Conservation (phyloP, 164 flowering plant species). For the Pachysandra terminalis region DNA sequence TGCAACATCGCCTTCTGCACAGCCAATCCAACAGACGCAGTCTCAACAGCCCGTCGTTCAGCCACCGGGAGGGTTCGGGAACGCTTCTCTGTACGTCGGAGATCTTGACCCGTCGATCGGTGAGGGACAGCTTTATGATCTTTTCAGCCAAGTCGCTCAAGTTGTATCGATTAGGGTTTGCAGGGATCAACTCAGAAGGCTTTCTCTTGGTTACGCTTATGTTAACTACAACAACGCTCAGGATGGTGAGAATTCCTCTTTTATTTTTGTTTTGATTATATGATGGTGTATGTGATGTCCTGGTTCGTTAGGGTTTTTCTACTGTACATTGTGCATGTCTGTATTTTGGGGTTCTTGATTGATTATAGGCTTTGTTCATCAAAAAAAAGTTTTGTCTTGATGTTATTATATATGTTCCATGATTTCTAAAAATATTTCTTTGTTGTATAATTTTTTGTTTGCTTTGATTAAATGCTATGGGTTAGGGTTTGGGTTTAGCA, state of each 20-base stretch:
- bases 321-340: not conserved
- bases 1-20: not conserved
- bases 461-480: too few species aligned
- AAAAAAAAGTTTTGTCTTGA: too few species aligned
- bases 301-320: not conserved
- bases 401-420: too few species aligned
- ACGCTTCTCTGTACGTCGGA: conserved; percentile 56
- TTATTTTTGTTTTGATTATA: not conserved
- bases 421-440: too few species aligned
- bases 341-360: not conserved
- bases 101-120: conserved; percentile 48
- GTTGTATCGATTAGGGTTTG: conserved; percentile 63
- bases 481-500: too few species aligned
- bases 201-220: conserved; percentile 59
- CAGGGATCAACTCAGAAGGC: conserved; percentile 38
- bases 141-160: conserved; percentile 39
- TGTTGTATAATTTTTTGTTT: too few species aligned
- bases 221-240: conserved; percentile 43
- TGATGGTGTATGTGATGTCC: not conserved
- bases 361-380: not conserved
- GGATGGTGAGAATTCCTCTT: conserved; percentile 30
- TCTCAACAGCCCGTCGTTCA: not conserved
- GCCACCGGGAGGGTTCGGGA: conserved; percentile 17
- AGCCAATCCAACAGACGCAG: not conserved
- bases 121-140: conserved; percentile 41